Conservation (phyloP, 2,329 filamentous ascomycete genomes). For the Aspergillus aculeatus region DNA sequence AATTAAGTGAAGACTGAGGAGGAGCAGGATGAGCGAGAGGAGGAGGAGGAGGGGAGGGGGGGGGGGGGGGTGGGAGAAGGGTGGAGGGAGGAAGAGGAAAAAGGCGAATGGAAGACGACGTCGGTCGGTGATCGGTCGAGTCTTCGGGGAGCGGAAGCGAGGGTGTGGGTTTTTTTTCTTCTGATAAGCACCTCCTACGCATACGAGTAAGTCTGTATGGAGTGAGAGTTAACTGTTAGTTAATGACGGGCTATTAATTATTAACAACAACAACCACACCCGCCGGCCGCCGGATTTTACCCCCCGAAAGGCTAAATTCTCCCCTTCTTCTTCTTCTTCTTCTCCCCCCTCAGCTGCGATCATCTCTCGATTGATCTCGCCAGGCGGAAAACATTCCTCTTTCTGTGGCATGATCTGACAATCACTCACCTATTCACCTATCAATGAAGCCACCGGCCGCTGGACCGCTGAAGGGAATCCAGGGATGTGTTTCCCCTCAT, state of each 20-base stretch:
- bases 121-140: slow-evolving; percentile 17
- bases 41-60: slow-evolving; percentile 9
- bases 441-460: too few relatives aligned
- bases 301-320: neutral
- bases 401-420: slow-evolving; percentile 3
- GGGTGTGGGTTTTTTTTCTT: slow-evolving; percentile 9
- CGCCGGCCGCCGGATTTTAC: slow-evolving; percentile 1
- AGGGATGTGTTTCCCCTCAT: neutral
- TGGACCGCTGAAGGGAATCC: neutral
- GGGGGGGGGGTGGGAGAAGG: slow-evolving; percentile 16
- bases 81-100: slow-evolving; percentile 13
- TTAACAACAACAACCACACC: neutral
- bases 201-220: neutral
- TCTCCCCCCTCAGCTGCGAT: too few relatives aligned
- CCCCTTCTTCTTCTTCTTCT: neutral
- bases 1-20: slow-evolving; percentile 14
- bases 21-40: slow-evolving; percentile 17
- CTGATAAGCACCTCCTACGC: slow-evolving; percentile 13
- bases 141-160: slow-evolving; percentile 19
- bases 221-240: neutral
- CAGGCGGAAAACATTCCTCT: neutral
- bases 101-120: slow-evolving; percentile 14
- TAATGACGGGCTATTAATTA: neutral
- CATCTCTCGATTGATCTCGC: neutral
- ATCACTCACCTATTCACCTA: neutral